A percentile compares a stretch with the other conserved stretches of the same genome.
These are phyloP conservation scores for Auricularia sp. DNA, from an alignment of 768 basidiomycete species.

Conservation along the genomic window DNA sequence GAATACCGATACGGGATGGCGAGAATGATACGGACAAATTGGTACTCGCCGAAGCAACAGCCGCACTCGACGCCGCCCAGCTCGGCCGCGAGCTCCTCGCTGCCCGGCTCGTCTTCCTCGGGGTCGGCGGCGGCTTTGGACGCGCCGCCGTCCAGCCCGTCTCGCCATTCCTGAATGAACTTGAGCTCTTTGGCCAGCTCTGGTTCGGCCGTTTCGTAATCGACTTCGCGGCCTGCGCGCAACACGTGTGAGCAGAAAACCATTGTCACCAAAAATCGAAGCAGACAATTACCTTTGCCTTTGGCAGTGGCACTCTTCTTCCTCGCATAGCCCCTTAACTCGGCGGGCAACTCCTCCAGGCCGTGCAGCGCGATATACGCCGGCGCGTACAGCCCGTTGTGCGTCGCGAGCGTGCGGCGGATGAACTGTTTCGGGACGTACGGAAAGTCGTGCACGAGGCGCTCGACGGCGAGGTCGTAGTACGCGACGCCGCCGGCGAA, in stretches of 20 bases:
- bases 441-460: slow-evolving; percentile 39
- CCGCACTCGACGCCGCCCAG: slow-evolving; percentile 72
- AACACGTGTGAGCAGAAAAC: neutral
- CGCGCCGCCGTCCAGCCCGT: slow-evolving; percentile 21
- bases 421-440: slow-evolving; percentile 46
- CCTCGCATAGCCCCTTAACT: slow-evolving; percentile 11
- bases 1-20: slow-evolving; percentile 2
- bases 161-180: neutral
- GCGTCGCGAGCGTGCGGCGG: slow-evolving; percentile 27
- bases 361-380: slow-evolving; percentile 43
- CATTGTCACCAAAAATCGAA: neutral
- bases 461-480: slow-evolving; percentile 40
- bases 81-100: slow-evolving; percentile 25
- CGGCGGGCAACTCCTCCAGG: slow-evolving; percentile 20
- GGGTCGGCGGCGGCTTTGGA: slow-evolving; percentile 30
- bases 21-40: slow-evolving; percentile 43
- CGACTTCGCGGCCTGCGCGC: neutral
- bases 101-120: slow-evolving; percentile 25
- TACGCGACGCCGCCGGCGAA: slow-evolving; percentile 38
- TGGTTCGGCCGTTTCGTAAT: neutral
- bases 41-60: slow-evolving; percentile 69
- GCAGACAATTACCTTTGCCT: slow-evolving; percentile 5
- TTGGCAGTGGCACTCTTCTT: slow-evolving; percentile 7
- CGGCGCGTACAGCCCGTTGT: slow-evolving; percentile 52
- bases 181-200: neutral